Percentiles rank a stretch among this genome's conserved stretches.
Evolutionary conservation across 371 early-diverging fungal genomes (phyloP).

Genomic region (Batkoa obscura): DNA sequence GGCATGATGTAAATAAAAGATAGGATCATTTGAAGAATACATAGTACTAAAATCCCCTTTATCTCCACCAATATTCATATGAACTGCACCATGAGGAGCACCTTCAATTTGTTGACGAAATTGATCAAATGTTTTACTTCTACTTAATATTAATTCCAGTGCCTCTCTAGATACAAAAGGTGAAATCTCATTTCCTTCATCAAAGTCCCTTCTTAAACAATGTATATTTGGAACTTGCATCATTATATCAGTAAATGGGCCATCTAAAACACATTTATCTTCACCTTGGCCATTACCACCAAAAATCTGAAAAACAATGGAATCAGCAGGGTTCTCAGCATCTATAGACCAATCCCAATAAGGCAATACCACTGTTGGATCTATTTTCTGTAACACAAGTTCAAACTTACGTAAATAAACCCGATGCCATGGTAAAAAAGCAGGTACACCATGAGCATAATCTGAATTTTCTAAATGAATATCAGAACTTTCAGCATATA

Average conservation of each 20-base stretch:
- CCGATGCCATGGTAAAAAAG: slow-evolving; percentile 24
- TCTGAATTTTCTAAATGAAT: not conserved
- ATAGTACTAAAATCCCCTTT: slow-evolving; percentile 22
- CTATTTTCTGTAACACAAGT: slow-evolving; percentile 11
- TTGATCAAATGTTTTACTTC: slow-evolving; percentile 10
- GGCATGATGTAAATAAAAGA: slow-evolving; percentile 35
- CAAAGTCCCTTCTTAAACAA: slow-evolving; percentile 13
- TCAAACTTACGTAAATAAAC: slow-evolving; percentile 14
- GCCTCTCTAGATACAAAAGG: slow-evolving; percentile 12
- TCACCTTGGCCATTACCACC: slow-evolving; percentile 12
- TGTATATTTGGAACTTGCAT: slow-evolving; percentile 6
- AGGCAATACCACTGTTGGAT: slow-evolving; percentile 21
- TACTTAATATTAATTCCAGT: slow-evolving; percentile 11
- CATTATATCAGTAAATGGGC: slow-evolving; percentile 7
- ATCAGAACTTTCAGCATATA: not conserved
- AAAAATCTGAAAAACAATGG: slow-evolving; percentile 7
- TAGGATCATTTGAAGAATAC: slow-evolving; percentile 25
- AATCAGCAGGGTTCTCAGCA: slow-evolving; percentile 9
- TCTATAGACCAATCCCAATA: slow-evolving; percentile 30
- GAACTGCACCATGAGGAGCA: slow-evolving; percentile 23
- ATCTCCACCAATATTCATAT: slow-evolving; percentile 24
- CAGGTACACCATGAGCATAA: slow-evolving; percentile 9
- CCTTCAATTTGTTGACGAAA: slow-evolving; percentile 19
- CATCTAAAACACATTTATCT: slow-evolving; percentile 11
- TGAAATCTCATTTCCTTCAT: slow-evolving; percentile 9